Evolutionary conservation across 106 monocot genomes (phyloP).

Genomic region (Acanthochlamys bracteata): DNA sequence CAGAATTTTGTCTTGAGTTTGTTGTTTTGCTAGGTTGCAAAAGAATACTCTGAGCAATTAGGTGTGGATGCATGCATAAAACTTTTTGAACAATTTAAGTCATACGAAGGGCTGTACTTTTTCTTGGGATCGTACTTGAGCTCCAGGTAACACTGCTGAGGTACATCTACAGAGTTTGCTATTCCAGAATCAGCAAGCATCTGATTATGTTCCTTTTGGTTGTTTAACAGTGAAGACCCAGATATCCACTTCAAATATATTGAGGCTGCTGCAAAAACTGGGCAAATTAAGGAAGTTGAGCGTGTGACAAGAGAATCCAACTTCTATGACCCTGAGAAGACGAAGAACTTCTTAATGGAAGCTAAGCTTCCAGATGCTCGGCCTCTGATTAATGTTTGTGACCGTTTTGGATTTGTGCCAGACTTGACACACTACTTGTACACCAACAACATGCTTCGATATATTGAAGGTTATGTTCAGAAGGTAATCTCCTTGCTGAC

Average conservation of each 20-base stretch:
- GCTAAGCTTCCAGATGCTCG: slow-evolving; percentile 98
- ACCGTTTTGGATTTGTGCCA: slow-evolving; percentile 95
- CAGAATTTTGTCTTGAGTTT: slow-evolving; percentile 2
- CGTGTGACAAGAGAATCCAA: slow-evolving; percentile 97
- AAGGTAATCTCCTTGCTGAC: slow-evolving; percentile 46
- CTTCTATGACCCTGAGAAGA: slow-evolving; percentile 97
- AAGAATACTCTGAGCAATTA: slow-evolving; percentile 96
- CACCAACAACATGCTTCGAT: slow-evolving; percentile 94
- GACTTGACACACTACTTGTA: slow-evolving; percentile 97
- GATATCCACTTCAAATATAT: slow-evolving; percentile 98
- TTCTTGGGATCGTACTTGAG: slow-evolving; percentile 95
- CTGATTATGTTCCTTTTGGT: slow-evolving; percentile 6
- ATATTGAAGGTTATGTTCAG: slow-evolving; percentile 99
- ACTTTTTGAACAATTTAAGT: slow-evolving; percentile 76
- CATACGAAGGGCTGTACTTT: slow-evolving; percentile 85
- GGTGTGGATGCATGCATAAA: slow-evolving; percentile 84
- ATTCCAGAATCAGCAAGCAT: background rate
- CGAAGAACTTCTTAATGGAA: slow-evolving; percentile 97
- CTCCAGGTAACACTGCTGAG: slow-evolving; percentile 56
- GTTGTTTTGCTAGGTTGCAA: slow-evolving; percentile 56
- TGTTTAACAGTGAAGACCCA: slow-evolving; percentile 80
- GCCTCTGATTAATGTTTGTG: slow-evolving; percentile 95
- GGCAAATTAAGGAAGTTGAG: slow-evolving; percentile 98
- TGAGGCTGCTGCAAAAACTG: slow-evolving; percentile 97
- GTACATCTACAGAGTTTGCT: background rate